These are phyloP conservation scores for Rhododendron molle DNA, from an alignment of 148 eudicot genomes.

Conservation along the genomic window DNA sequence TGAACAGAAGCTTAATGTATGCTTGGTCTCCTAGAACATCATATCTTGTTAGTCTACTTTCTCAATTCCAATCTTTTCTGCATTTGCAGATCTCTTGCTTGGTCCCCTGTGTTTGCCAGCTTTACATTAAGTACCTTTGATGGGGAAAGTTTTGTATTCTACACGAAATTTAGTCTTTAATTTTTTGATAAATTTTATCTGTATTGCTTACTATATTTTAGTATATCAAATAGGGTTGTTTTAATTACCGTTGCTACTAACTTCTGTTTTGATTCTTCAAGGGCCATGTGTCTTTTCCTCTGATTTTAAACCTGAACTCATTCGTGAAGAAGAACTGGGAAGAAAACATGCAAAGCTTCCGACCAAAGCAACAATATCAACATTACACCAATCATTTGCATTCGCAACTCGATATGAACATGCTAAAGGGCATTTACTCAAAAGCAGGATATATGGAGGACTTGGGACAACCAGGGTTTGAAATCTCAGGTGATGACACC, in stretches of 20 bases:
- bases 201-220: neutral
- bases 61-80: neutral
- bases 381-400: slow-evolving; percentile 14
- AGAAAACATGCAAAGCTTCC: slow-evolving; percentile 17
- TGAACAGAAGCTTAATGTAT: neutral
- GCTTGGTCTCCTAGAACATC: neutral
- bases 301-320: slow-evolving; percentile 51
- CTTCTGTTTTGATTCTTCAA: slow-evolving; percentile 18
- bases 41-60: neutral
- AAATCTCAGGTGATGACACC: neutral
- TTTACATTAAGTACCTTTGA: neutral
- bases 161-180: neutral
- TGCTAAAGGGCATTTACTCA: slow-evolving; percentile 8
- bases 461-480: neutral
- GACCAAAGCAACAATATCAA: slow-evolving; percentile 19
- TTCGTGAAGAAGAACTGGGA: slow-evolving; percentile 51
- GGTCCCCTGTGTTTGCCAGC: neutral
- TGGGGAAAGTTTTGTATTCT: slow-evolving; percentile 1
- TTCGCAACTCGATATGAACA: slow-evolving; percentile 18
- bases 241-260: neutral
- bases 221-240: neutral
- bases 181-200: neutral
- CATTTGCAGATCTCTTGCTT: neutral
- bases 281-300: slow-evolving; percentile 79
- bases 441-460: slow-evolving; percentile 9